A percentile compares a stretch with the other conserved stretches of the same genome.
These are phyloP conservation scores for Lophium mytilinum DNA, from an alignment of 495 filamentous ascomycete genomes.

Conservation along the genomic window DNA sequence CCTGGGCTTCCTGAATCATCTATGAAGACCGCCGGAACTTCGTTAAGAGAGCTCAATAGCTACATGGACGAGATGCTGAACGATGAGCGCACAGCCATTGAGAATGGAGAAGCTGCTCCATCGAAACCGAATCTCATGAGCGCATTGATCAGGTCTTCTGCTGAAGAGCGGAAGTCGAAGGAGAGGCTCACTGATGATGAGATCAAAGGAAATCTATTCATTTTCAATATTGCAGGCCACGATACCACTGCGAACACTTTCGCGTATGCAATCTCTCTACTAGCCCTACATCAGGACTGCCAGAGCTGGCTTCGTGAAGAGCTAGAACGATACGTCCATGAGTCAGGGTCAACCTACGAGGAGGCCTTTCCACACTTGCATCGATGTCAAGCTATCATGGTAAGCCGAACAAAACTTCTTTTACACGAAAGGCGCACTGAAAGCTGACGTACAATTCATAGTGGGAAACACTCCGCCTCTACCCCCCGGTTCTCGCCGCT, in stretches of 20 bases:
- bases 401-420: not conserved
- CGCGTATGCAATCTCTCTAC: slow-evolving; percentile 13
- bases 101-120: not conserved
- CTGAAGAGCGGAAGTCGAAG: slow-evolving; percentile 9
- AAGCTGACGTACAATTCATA: not conserved
- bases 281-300: slow-evolving; percentile 12
- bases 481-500: slow-evolving; percentile 7
- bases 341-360: slow-evolving; percentile 5
- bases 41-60: slow-evolving; percentile 3
- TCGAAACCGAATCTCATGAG: slow-evolving; percentile 19
- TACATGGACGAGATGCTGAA: slow-evolving; percentile 23
- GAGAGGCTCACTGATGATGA: slow-evolving; percentile 16
- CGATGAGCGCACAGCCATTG: slow-evolving; percentile 1
- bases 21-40: not conserved
- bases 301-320: slow-evolving; percentile 24
- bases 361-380: slow-evolving; percentile 13
- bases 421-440: not conserved
- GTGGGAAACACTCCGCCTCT: slow-evolving; percentile 23
- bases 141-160: slow-evolving; percentile 16
- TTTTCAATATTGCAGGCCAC: slow-evolving; percentile 25
- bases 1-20: not conserved
- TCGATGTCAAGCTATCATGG: slow-evolving; percentile 11
- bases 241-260: slow-evolving; percentile 27
- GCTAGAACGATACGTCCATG: not conserved
- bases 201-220: slow-evolving; percentile 26